Conservation (phyloP, 176 grass and related monocot species). For the Aegilops speltoides region DNA sequence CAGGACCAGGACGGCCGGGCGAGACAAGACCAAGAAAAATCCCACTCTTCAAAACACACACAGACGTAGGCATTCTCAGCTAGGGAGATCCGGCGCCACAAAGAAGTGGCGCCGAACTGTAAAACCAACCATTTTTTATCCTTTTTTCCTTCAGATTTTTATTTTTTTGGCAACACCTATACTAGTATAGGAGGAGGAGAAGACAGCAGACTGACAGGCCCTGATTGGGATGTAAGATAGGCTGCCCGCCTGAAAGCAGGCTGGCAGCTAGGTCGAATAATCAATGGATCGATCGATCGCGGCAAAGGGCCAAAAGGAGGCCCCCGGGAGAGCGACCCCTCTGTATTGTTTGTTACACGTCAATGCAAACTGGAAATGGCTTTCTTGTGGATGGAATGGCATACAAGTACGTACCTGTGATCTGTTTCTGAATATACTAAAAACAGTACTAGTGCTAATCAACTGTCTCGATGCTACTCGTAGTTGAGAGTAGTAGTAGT, state of each 20-base stretch:
- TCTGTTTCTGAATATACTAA: neutral
- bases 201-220: neutral
- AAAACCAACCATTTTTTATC: constrained; percentile 41
- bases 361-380: constrained; percentile 40
- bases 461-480: too few species aligned
- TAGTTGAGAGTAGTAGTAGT: neutral
- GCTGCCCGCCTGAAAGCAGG: constrained; percentile 51
- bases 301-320: constrained; percentile 32
- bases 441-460: neutral
- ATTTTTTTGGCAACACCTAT: constrained; percentile 9
- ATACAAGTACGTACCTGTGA: neutral
- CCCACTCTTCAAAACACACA: neutral
- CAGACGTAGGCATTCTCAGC: constrained; percentile 14
- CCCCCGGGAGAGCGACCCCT: constrained; percentile 32
- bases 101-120: constrained; percentile 50
- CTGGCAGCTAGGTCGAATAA: constrained; percentile 42
- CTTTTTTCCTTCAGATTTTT: neutral
- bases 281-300: neutral
- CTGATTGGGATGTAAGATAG: constrained; percentile 52
- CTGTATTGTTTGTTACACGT: constrained; percentile 39
- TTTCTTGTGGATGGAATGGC: neutral
- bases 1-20: constrained; percentile 17
- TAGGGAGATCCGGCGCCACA: constrained; percentile 34
- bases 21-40: neutral
- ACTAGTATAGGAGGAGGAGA: neutral